A percentile compares a stretch with the other conserved stretches of the same genome.
phyloP scores from a whole-genome alignment of 2,329 filamentous ascomycete genomes.

The Clathrospora elynae region DNA sequence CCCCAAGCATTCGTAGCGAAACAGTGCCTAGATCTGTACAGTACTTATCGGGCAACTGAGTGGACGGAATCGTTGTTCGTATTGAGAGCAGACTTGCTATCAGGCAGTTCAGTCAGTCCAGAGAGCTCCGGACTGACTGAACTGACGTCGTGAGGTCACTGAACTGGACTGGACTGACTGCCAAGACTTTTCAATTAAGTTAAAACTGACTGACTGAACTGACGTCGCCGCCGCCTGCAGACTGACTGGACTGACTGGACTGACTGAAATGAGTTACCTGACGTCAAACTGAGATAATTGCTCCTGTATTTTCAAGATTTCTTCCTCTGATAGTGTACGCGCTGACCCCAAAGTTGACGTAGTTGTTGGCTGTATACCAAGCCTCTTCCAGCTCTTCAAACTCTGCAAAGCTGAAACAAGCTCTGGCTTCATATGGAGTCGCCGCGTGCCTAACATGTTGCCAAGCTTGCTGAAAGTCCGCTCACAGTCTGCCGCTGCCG shows the following conservation, averaged over 20 bases:
- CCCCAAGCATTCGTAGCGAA: too few species aligned
- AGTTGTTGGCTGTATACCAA: too few species aligned
- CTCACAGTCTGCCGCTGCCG: too few species aligned
- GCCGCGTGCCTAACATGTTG: too few species aligned
- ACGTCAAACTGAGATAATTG: neutral
- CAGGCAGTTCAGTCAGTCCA: neutral
- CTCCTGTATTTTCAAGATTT: too few species aligned
- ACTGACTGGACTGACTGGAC: neutral
- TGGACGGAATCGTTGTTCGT: too few species aligned
- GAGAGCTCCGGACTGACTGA: neutral
- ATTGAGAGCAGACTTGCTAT: neutral
- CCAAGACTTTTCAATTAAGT: neutral
- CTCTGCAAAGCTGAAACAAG: neutral
- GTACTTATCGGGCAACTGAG: too few species aligned
- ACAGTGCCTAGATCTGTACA: too few species aligned
- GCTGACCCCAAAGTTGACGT: too few species aligned
- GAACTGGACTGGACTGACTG: neutral
- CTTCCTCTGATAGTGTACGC: too few species aligned
- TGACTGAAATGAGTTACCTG: neutral
- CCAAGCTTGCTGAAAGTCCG: too few species aligned
- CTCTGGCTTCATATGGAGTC: neutral
- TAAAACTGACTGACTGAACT: neutral
- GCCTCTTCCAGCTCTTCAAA: neutral
- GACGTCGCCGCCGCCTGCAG: neutral
- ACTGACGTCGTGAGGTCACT: neutral